Conservation (phyloP, 257 asterid genomes). For the Capsicum pubescens region DNA sequence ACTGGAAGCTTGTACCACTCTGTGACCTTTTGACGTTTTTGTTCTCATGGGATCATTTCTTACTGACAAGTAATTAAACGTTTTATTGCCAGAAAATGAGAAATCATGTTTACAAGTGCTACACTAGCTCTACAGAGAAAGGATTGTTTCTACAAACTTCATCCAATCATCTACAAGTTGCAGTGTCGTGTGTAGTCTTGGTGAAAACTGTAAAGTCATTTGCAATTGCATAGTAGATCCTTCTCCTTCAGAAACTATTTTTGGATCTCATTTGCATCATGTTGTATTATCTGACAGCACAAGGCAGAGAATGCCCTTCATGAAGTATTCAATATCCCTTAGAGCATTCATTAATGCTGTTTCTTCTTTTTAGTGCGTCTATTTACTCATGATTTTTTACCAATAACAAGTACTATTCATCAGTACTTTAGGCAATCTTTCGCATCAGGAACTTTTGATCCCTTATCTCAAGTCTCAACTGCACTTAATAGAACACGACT, state of each 20-base stretch:
- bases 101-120: constrained; percentile 2
- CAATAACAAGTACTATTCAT: neutral
- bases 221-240: constrained; percentile 16
- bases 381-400: constrained; percentile 6
- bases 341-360: neutral
- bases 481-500: neutral
- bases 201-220: constrained; percentile 6
- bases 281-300: constrained; percentile 8
- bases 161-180: neutral
- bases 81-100: constrained; percentile 16
- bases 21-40: neutral
- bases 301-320: neutral
- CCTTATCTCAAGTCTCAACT: neutral
- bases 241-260: neutral
- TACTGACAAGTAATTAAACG: neutral
- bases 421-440: constrained; percentile 2
- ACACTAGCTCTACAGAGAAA: neutral
- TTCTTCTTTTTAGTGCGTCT: constrained; percentile 1
- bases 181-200: neutral
- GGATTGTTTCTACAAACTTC: neutral
- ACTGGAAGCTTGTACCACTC: constrained; percentile 9
- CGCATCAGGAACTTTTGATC: neutral
- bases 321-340: neutral
- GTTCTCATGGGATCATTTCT: neutral
- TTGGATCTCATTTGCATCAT: neutral